Base-by-base conservation (phyloP, 2,329 filamentous ascomycete species). In the Penicillium paneum region DNA sequence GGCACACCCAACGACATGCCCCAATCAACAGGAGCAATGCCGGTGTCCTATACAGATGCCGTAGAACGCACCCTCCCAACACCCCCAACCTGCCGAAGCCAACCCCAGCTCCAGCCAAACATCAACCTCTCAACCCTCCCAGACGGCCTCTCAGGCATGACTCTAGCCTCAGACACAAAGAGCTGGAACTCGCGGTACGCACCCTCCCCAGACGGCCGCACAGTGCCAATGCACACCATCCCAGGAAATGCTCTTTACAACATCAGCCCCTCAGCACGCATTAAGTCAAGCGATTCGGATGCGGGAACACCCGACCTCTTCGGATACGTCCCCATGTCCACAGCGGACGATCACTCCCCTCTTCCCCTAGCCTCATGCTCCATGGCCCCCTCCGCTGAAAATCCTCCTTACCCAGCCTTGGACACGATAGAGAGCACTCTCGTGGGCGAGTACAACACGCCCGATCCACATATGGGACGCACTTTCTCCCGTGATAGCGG, bases 61-160 rank as follows among this genome's bases (percentile, higher is more conserved):
- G 55, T 65, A 41, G 71, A 72, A 49, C 66, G 74, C 43, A 73
- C 64, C 10, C 63, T 76, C 26, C 73, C 74, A 29, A 72, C 66
- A 31, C 70, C 71, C 31, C 63, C 65, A 24, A 66, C 57, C 7
- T 59, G 61, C 29, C 66, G 67, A 31, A 60, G 56, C 54, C 65
- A 64, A 19, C 59, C 40, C 19, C 34, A 52, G 19, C 59, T 32
- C 15, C 34, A 52, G 19, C 10, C n/a, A 29, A 54, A 41, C 34
- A 62, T 57, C 34, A 43, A 50, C 28, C 42, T 42, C 12, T 51
- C 64, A 31, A 53, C 59, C 34, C 49, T 59, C 26, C 29, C 63
- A 38, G 62, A 66, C 8, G 54, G 45, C 15, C 49, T 59, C 5
- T 54, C 63, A 2, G 57, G 59, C 8, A 36, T 67, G 5, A 47